phyloP scores from a whole-genome alignment of 352 stramenopile genomes.

The Stramenopiles sp. region DNA sequence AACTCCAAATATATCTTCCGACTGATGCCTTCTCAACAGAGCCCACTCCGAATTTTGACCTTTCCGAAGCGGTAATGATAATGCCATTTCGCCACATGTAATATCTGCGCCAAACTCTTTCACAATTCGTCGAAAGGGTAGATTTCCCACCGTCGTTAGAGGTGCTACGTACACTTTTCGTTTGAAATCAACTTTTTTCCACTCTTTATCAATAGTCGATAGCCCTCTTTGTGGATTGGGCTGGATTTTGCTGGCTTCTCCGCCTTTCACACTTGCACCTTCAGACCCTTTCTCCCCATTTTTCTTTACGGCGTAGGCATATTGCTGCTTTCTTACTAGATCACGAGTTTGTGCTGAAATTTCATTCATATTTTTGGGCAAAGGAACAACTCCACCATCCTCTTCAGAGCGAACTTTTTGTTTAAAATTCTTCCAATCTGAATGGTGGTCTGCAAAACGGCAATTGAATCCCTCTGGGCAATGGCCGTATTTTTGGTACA shows the following conservation, averaged over 20 bases:
- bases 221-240: neutral
- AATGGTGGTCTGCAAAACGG: constrained; percentile 59
- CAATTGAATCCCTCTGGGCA: constrained; percentile 75
- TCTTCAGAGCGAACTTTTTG: constrained; percentile 26
- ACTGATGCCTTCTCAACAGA: constrained; percentile 79
- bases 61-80: no score
- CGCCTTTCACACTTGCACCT: constrained; percentile 16
- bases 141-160: constrained; percentile 96
- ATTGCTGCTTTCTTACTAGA: constrained; percentile 70
- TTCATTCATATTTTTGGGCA: constrained; percentile 46
- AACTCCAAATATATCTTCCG: constrained; percentile 93
- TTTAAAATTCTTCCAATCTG: constrained; percentile 36
- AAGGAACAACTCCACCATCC: constrained; percentile 26
- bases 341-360: constrained; percentile 52
- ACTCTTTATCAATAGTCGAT: constrained; percentile 36
- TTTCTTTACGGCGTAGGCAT: constrained; percentile 59
- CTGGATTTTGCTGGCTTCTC: neutral
- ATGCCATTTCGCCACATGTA: constrained; percentile 91
- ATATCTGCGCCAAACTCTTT: constrained; percentile 95
- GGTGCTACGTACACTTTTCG: constrained; percentile 96
- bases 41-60: constrained; percentile 94
- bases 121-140: constrained; percentile 90
- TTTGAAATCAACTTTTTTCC: constrained; percentile 82
- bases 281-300: constrained; percentile 28
- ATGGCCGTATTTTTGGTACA: constrained; percentile 53